Evolutionary conservation across 805 yeast species (phyloP).

Genomic region (Vanderwaltozyma yarrowii): DNA sequence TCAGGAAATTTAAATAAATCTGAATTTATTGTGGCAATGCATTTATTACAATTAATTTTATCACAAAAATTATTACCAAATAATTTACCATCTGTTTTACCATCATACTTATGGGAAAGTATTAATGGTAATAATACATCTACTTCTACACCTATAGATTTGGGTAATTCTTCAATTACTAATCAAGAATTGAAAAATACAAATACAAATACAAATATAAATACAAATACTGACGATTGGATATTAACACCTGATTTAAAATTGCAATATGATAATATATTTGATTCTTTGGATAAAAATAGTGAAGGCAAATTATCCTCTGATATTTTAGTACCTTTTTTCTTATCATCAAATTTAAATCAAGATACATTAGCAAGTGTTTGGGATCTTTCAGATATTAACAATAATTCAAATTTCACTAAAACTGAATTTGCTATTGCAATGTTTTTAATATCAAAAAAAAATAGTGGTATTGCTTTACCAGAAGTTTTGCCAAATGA

Average conservation of each 20-base stretch:
- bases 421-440: slow-evolving; percentile 83
- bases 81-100: slow-evolving; percentile 43
- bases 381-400: slow-evolving; percentile 90
- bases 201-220: not conserved
- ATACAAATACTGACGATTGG: slow-evolving; percentile 41
- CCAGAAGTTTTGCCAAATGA: slow-evolving; percentile 26
- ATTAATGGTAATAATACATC: slow-evolving; percentile 8
- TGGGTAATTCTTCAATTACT: too few species aligned
- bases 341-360: slow-evolving; percentile 74
- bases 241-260: slow-evolving; percentile 52
- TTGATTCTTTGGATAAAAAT: slow-evolving; percentile 61
- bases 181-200: too few species aligned
- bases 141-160: not conserved
- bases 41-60: slow-evolving; percentile 61
- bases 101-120: slow-evolving; percentile 33
- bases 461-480: slow-evolving; percentile 48
- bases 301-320: slow-evolving; percentile 57
- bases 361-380: slow-evolving; percentile 77
- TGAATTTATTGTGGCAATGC: slow-evolving; percentile 90
- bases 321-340: slow-evolving; percentile 74
- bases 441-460: slow-evolving; percentile 80
- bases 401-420: slow-evolving; percentile 71
- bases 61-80: slow-evolving; percentile 53
- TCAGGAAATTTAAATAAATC: slow-evolving; percentile 60
- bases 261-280: slow-evolving; percentile 66